Evolutionary conservation across 139 green algal genomes (phyloP).

Genomic region (Ulvella scutata): DNA sequence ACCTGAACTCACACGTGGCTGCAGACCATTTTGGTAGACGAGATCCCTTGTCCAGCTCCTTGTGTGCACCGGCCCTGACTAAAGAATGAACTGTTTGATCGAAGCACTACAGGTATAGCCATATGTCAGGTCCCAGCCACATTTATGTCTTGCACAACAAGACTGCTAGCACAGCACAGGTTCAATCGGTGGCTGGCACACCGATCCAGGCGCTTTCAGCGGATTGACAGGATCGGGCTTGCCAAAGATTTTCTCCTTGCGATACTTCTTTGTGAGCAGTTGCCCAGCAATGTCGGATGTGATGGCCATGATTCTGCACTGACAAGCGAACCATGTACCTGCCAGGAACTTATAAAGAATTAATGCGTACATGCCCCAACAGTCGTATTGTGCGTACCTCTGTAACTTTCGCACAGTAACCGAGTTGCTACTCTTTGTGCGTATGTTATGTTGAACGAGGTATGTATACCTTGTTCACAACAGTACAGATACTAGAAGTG

Average conservation of each 20-base stretch:
- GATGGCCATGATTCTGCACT: background rate
- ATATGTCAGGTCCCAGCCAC: background rate
- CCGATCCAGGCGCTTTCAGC: conserved; percentile 32
- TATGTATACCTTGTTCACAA: too few relatives aligned
- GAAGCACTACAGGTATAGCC: conserved; percentile 31
- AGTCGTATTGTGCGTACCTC: background rate
- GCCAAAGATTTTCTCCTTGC: conserved; percentile 36
- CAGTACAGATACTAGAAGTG: too few relatives aligned
- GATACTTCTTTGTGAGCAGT: conserved; percentile 45
- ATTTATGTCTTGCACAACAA: background rate
- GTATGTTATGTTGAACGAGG: too few relatives aligned
- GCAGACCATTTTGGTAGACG: conserved; percentile 43
- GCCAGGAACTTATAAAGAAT: background rate
- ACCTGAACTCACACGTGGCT: conserved; percentile 40
- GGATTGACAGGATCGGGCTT: conserved; percentile 16
- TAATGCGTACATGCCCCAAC: background rate
- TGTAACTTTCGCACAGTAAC: conserved; percentile 1
- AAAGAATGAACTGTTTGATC: conserved; percentile 32
- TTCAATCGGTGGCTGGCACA: too few relatives aligned
- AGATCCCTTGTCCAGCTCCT: conserved; percentile 13
- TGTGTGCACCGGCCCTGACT: conserved; percentile 26
- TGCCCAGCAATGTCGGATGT: conserved; percentile 31
- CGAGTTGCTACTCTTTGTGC: background rate
- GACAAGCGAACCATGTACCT: background rate
- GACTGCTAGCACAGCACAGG: too few relatives aligned